Evolutionary conservation across 257 asterid species (phyloP).

Genomic region (Parsonsia alboflavescens): DNA sequence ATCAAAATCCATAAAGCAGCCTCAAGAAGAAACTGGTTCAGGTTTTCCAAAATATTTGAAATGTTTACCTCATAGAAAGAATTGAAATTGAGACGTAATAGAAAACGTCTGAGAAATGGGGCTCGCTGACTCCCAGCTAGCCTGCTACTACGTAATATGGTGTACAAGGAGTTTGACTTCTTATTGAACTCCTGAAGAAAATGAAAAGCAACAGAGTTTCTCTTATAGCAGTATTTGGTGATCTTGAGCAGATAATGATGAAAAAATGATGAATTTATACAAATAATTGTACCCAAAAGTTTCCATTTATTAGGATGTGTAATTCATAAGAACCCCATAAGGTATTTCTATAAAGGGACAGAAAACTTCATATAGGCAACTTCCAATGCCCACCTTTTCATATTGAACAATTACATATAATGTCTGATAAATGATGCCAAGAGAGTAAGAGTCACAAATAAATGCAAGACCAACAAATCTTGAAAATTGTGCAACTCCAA

Average conservation of each 20-base stretch:
- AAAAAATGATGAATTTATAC: neutral
- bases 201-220: constrained; percentile 1
- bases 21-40: neutral
- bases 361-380: neutral
- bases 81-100: constrained; percentile 91
- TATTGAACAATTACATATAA: neutral
- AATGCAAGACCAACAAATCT: constrained; percentile 1
- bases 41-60: neutral
- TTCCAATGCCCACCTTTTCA: neutral
- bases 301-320: neutral
- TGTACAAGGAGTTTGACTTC: constrained; percentile 91
- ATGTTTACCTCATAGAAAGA: constrained; percentile 80
- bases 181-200: constrained; percentile 77
- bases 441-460: neutral
- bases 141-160: constrained; percentile 90
- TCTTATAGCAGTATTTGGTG: neutral
- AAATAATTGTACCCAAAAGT: neutral
- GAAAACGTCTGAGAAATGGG: constrained; percentile 93
- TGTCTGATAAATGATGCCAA: neutral
- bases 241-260: neutral
- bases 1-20: constrained; percentile 4
- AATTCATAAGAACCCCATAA: neutral
- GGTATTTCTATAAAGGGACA: neutral
- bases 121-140: constrained; percentile 99
- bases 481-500: neutral